phyloP scores from a whole-genome alignment of 352 stramenopile species.

The Pythium utonaiense region DNA sequence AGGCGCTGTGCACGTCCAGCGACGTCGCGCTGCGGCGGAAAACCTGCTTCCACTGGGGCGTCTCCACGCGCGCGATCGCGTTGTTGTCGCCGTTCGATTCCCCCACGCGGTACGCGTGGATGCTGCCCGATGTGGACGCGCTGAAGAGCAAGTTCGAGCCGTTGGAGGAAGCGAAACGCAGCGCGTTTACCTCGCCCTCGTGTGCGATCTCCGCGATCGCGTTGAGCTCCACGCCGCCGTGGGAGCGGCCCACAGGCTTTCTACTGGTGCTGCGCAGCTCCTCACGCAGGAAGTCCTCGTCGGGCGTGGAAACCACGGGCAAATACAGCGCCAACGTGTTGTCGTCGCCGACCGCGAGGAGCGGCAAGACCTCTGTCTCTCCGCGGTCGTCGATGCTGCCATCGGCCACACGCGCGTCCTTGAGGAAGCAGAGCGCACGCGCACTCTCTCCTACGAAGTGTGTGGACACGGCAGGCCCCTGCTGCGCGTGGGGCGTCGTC shows the following conservation, averaged over 20 bases:
- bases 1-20: constrained; percentile 48
- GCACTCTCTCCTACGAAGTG: constrained; percentile 69
- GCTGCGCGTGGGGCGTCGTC: background rate
- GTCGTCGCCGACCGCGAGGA: constrained; percentile 51
- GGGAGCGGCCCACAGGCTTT: background rate
- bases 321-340: constrained; percentile 56
- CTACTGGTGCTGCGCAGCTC: constrained; percentile 20
- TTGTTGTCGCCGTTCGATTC: constrained; percentile 7
- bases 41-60: constrained; percentile 63
- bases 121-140: constrained; percentile 49
- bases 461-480: constrained; percentile 30
- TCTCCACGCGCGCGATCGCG: constrained; percentile 16
- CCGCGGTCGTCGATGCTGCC: background rate
- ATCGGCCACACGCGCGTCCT: constrained; percentile 35
- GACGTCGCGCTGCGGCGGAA: constrained; percentile 46
- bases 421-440: constrained; percentile 56
- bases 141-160: constrained; percentile 56
- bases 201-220: constrained; percentile 43
- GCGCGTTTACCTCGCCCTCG: constrained; percentile 58
- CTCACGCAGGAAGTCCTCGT: constrained; percentile 40
- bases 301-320: constrained; percentile 36
- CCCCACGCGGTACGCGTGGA: constrained; percentile 44
- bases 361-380: constrained; percentile 36
- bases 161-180: constrained; percentile 43
- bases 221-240: constrained; percentile 34